Conservation (phyloP, 805 yeast species). For the Candida caryicola region DNA sequence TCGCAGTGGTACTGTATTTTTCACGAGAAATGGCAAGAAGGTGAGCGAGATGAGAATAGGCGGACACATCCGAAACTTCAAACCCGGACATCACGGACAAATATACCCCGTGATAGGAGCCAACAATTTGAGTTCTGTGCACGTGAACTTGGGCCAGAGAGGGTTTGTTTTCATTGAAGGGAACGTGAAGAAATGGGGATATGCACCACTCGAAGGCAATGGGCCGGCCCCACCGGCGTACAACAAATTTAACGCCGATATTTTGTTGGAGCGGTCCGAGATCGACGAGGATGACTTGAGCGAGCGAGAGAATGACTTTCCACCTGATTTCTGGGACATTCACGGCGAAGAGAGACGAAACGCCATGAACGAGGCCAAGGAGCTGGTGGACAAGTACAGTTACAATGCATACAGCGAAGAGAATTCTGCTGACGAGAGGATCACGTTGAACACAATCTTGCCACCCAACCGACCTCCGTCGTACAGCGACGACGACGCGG, state of each 20-base stretch:
- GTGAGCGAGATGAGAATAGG: slow-evolving; percentile 77
- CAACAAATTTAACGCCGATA: slow-evolving; percentile 73
- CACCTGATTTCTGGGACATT: slow-evolving; percentile 54
- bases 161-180: slow-evolving; percentile 92
- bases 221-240: slow-evolving; percentile 95
- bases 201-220: slow-evolving; percentile 84
- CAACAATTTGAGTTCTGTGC: slow-evolving; percentile 74
- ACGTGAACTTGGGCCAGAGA: slow-evolving; percentile 83
- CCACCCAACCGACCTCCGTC: slow-evolving; percentile 40
- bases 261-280: slow-evolving; percentile 66
- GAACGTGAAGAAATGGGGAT: slow-evolving; percentile 93
- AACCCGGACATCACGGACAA: slow-evolving; percentile 43
- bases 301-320: slow-evolving; percentile 48
- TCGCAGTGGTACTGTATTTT: slow-evolving; percentile 80
- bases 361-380: background rate
- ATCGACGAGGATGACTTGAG: slow-evolving; percentile 47
- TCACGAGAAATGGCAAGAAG: slow-evolving; percentile 92
- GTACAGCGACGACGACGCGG: slow-evolving; percentile 22
- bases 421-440: slow-evolving; percentile 38
- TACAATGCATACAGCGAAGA: slow-evolving; percentile 41
- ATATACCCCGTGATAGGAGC: slow-evolving; percentile 90
- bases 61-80: slow-evolving; percentile 73
- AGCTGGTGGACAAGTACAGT: slow-evolving; percentile 28
- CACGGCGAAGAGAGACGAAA: slow-evolving; percentile 13
- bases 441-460: slow-evolving; percentile 37